Conservation (phyloP, 768 basidiomycete species). For the Amanita thiersii region DNA sequence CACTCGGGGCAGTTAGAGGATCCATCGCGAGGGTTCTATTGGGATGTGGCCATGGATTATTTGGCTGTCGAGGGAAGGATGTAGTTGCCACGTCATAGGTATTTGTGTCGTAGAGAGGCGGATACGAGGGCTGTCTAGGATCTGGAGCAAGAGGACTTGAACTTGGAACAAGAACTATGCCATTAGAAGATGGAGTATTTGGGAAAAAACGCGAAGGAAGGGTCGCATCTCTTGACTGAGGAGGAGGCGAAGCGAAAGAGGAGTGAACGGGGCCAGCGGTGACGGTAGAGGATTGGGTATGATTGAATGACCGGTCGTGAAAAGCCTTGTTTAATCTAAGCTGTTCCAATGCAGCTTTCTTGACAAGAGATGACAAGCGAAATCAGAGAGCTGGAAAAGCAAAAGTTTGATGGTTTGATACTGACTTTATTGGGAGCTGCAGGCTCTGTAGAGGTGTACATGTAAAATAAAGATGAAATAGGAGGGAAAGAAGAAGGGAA, state of each 20-base stretch:
- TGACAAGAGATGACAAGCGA: conserved; percentile 14
- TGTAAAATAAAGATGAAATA: conserved; percentile 20
- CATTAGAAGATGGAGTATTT: conserved; percentile 35
- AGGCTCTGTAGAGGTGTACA: conserved; percentile 41
- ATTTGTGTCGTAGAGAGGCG: conserved; percentile 26
- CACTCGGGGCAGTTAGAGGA: conserved; percentile 51
- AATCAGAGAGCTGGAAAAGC: conserved; percentile 8
- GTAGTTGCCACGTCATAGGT: conserved; percentile 35
- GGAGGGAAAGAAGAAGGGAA: not conserved
- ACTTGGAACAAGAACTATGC: conserved; percentile 65
- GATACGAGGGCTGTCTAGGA: conserved; percentile 27
- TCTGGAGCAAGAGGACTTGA: conserved; percentile 57
- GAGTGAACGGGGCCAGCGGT: conserved; percentile 15
- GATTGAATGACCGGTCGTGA: conserved; percentile 19
- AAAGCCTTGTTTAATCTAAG: conserved; percentile 35
- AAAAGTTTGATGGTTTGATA: conserved; percentile 13
- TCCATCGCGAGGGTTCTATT: conserved; percentile 30
- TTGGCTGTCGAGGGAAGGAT: conserved; percentile 28
- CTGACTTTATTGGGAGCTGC: conserved; percentile 44
- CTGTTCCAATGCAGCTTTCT: conserved; percentile 38
- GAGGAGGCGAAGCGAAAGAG: conserved; percentile 33
- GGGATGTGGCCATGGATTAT: conserved; percentile 26
- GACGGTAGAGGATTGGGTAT: conserved; percentile 20
- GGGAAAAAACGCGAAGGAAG: conserved; percentile 54
- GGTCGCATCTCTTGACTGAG: conserved; percentile 76